Evolutionary conservation across 163 green algal genomes (phyloP), one percentile per base, ranked within the genome.

Genomic region (Prototheca wickerhamii): DNA sequence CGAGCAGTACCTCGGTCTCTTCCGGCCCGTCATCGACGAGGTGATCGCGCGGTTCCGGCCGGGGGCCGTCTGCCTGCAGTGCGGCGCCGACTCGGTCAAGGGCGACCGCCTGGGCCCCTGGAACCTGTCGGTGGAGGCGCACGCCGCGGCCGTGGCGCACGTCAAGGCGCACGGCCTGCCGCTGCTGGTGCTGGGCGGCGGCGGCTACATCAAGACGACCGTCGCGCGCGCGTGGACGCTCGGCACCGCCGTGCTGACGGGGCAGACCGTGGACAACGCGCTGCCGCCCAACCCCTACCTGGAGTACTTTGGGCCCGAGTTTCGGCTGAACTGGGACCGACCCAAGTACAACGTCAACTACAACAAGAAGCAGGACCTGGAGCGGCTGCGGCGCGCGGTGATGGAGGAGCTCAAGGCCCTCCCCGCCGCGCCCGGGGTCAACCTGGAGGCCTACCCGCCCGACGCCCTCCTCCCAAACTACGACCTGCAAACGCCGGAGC

Each of bases 151-250:
- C 18, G 86, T 98, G 23, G 63, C 73, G n/a, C 95, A 92, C 70
- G 91, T 98, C 78, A 88, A 89, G 68, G 73, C 67, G 3, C 98
- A 95, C 71, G 80, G 82, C 29, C 69, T 97, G 40, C 93, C 93
- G 21, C 82, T 96, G 75, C 82, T 99, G n/a, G 86, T 98, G 32
- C 87, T 90, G 32, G 93, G 90, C 15, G 93, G 93, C 5, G 93
- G 93, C 3, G 93, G 93, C 15, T 99, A 99, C 82, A 97, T 87
- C 31, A 98, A 97, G 61, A 86, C 84, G 54, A 98, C 96, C 61
- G 93, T 99, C 26, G 89, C 93, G 2, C 72, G 93, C 1, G 96
- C 91, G 62, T 99, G 93, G 93, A 87, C 90, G 2, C 91, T 95
- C 56, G 92, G 98, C 72, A 98, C 94, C 0, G 84, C 84, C n/a